A percentile compares a stretch with the other conserved stretches of the same genome.
Conservation (phyloP, 352 stramenopile species). For the Phytophthora ramorum region DNA sequence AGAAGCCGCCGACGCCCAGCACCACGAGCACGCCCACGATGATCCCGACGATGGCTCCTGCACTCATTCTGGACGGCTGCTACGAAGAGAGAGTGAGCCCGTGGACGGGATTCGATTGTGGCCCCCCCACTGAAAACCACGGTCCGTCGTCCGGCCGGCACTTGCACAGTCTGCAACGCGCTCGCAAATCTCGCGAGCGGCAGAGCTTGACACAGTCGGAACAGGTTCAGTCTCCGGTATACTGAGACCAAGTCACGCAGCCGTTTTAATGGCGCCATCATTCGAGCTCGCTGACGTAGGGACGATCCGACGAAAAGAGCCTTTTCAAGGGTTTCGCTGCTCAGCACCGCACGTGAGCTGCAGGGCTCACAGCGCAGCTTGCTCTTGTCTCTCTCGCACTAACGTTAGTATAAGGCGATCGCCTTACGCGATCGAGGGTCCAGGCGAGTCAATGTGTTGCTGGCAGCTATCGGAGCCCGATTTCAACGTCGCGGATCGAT, state of each 20-base stretch:
- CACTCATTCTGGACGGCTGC: slow-evolving; percentile 39
- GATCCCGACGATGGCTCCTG: slow-evolving; percentile 48
- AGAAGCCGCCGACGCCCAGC: slow-evolving; percentile 42
- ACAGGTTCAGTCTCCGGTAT: slow-evolving; percentile 12
- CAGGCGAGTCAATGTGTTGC: background rate
- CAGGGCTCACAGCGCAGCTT: background rate
- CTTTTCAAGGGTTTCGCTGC: background rate
- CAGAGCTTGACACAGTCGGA: slow-evolving; percentile 15
- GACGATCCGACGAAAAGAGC: background rate
- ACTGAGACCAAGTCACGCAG: slow-evolving; percentile 20
- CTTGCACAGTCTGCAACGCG: background rate
- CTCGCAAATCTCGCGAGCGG: slow-evolving; percentile 25
- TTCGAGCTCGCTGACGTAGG: slow-evolving; percentile 6
- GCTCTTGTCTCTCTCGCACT: background rate
- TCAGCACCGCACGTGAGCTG: background rate
- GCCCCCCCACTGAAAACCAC: slow-evolving; percentile 32
- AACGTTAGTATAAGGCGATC: background rate
- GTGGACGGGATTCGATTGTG: slow-evolving; percentile 31
- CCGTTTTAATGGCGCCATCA: slow-evolving; percentile 13
- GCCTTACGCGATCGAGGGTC: background rate
- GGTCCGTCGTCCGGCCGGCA: slow-evolving; percentile 25
- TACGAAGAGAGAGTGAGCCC: slow-evolving; percentile 12
- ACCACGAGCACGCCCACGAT: slow-evolving; percentile 50
- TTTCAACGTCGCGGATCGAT: background rate
- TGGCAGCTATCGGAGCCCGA: background rate